A percentile compares a stretch with the other conserved stretches of the same genome.
Conservation (phyloP, 1,139 yeast genomes). For the Yamadazyma triangularis region DNA sequence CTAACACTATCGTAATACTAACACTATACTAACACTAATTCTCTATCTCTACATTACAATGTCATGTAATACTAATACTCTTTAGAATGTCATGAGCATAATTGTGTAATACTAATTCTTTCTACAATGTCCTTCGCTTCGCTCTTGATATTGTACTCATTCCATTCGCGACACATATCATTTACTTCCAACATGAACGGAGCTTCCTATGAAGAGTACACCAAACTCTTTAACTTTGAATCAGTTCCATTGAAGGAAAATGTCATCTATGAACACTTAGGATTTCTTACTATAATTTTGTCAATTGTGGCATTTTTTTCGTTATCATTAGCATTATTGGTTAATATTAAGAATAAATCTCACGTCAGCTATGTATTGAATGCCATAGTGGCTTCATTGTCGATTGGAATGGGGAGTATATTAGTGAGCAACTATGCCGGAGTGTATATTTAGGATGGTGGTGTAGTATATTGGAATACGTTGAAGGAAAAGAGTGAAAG, state of each 20-base stretch:
- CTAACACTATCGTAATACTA: too few species aligned
- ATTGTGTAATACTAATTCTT: too few species aligned
- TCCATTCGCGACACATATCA: not conserved
- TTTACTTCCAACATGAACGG: constrained; percentile 11
- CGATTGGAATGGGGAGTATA: constrained; percentile 36
- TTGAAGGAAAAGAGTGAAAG: too few species aligned
- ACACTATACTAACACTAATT: too few species aligned
- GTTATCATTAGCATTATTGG: constrained; percentile 32
- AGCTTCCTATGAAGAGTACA: constrained; percentile 28
- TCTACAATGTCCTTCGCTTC: too few species aligned
- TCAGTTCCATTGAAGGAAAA: constrained; percentile 23
- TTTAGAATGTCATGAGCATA: constrained; percentile 20
- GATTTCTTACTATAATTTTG: constrained; percentile 17
- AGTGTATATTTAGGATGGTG: constrained; percentile 33
- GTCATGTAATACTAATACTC: not conserved
- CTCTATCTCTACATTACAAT: too few species aligned
- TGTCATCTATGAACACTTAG: constrained; percentile 12
- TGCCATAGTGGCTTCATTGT: constrained; percentile 33
- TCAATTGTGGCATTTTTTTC: constrained; percentile 31
- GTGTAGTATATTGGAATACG: too few species aligned
- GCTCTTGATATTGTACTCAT: too few species aligned
- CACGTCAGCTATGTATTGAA: constrained; percentile 24
- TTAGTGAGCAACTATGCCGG: constrained; percentile 42
- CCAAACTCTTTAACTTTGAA: constrained; percentile 17
- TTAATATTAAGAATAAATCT: constrained; percentile 28